Base-by-base conservation (phyloP, 2,329 filamentous ascomycete genomes). In the Botrytis pseudocinerea region DNA sequence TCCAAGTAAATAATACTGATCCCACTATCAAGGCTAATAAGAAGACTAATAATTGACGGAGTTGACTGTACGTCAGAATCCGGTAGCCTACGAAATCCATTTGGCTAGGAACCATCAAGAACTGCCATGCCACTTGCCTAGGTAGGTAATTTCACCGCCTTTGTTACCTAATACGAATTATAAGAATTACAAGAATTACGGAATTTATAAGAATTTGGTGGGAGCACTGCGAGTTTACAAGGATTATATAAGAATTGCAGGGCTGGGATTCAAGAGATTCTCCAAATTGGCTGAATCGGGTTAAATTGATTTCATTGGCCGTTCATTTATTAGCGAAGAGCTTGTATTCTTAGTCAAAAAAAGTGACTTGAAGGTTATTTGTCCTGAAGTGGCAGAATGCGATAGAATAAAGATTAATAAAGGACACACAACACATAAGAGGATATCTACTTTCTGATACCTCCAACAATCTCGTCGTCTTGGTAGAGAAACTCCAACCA, bases 291-390 rank as follows among this genome's bases (percentile, higher is more conserved):
- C 28, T 65, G 32, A 10, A 64, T 48, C 25, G 8, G 8, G 40
- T 42, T 28, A 18, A 28, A 57, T 57, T 57, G 51, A 57, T 57
- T 18, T 57, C 8, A 57, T 57, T 57, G 51, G 51, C 8, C 8
- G 7, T 57, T 28, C 7, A 18, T 16, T 18, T 28, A 2, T 57
- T 57, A 57, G 51, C 51, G 51, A 28, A 28, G n/a, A 28, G 12
- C 38, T n/a, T 48, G 44, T 51, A 22, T n/a, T n/a, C 63, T 35
- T 25, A 25, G n/a, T 38, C 35, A 22, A 68, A 60, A 69, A 69
- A 60, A 51, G n/a, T 44, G 32, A 68, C 35, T 59, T 70, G 38
- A 62, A 70, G 68, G 38, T 62, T 70, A 70, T 70, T 70, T 70
- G 69, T 63, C 69, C 69, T 70, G 28, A 63, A 62, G 69, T 70